Conservation (phyloP, 2,329 filamentous ascomycete species). For the Cylindrodendrum hubeiense region DNA sequence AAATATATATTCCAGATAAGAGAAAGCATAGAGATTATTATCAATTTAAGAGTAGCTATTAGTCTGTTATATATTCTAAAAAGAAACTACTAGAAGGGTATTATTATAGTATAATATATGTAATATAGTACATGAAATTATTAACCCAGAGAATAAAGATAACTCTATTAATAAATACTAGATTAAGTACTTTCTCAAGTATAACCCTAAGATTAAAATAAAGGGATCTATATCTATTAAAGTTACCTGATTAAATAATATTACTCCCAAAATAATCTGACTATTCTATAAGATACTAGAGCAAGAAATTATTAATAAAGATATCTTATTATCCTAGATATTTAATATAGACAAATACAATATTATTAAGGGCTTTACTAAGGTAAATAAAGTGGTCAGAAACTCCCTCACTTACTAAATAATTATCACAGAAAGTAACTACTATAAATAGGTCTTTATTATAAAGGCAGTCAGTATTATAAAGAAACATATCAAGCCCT, state of each 20-base stretch:
- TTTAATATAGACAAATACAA: neutral
- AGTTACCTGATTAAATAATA: neutral
- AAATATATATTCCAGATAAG: neutral
- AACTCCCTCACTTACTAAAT: neutral
- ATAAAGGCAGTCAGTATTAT: neutral
- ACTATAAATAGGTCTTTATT: constrained; percentile 5
- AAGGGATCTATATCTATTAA: constrained; percentile 7
- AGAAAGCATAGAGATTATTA: neutral
- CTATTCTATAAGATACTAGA: neutral
- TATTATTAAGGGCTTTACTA: constrained; percentile 1
- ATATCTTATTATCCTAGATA: neutral
- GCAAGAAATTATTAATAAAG: neutral
- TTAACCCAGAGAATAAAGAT: neutral
- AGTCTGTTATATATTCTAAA: neutral
- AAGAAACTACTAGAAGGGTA: neutral
- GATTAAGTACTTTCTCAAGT: neutral
- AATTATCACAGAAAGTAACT: constrained; percentile 5
- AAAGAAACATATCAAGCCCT: neutral
- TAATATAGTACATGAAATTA: neutral
- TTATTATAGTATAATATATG: neutral
- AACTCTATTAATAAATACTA: neutral
- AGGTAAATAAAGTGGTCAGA: constrained; percentile 10
- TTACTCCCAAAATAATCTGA: neutral
- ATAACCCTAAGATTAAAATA: neutral
- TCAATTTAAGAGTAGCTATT: neutral